phyloP scores from a whole-genome alignment of 169 alveolate species.

The Plasmodium blacklocki region DNA sequence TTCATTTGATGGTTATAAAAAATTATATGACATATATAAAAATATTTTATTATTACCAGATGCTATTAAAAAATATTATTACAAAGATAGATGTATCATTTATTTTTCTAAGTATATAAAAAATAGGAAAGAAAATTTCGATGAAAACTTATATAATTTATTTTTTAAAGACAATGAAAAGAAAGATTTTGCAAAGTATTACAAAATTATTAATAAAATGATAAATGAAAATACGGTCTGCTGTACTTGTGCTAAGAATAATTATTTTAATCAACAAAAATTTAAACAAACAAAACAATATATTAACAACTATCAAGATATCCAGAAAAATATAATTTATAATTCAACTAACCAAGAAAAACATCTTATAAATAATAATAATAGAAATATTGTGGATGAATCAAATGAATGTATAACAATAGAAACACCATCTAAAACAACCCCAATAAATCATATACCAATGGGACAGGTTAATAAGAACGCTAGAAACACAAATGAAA shows the following conservation, averaged over 20 bases:
- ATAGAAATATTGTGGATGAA: not conserved
- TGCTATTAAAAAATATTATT: conserved; percentile 32
- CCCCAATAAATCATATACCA: not conserved
- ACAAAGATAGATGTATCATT: conserved; percentile 27
- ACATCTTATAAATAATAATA: not conserved
- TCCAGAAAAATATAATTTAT: not conserved
- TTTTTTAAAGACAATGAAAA: conserved; percentile 62
- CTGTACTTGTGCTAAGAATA: conserved; percentile 51
- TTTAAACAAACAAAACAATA: not conserved
- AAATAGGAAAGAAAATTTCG: conserved; percentile 64
- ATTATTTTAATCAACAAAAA: conserved; percentile 3
- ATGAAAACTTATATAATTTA: conserved; percentile 60
- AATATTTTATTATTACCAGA: conserved; percentile 27
- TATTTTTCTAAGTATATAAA: conserved; percentile 58
- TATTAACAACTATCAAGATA: not conserved
- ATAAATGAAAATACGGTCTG: conserved; percentile 45
- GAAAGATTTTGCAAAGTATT: conserved; percentile 33
- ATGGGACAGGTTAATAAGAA: not conserved
- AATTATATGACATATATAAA: conserved; percentile 24
- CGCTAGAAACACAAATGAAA: not conserved
- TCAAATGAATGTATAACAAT: not conserved
- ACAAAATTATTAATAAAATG: conserved; percentile 26
- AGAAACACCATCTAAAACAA: not conserved
- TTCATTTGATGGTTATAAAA: conserved; percentile 27
- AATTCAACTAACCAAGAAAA: not conserved